These are phyloP conservation scores for Prototheca wickerhamii DNA, from an alignment of 163 green algal genomes.

Conservation along the genomic window DNA sequence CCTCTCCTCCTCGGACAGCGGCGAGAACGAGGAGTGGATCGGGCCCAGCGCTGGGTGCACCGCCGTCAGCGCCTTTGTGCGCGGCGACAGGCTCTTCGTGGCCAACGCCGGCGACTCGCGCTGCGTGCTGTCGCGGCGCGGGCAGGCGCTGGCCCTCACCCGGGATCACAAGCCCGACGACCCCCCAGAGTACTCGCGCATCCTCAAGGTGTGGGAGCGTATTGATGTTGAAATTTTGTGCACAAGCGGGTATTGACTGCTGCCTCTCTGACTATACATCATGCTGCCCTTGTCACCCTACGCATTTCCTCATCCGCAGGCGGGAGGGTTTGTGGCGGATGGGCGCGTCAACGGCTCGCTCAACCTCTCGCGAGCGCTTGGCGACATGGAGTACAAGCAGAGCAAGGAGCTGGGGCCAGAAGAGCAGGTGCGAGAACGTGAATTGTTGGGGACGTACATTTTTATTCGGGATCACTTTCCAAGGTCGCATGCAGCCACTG, in stretches of 20 bases:
- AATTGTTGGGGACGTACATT: neutral
- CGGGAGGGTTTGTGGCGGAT: conserved; percentile 76
- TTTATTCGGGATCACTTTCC: too few relatives aligned
- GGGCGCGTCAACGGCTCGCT: conserved; percentile 81
- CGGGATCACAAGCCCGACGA: conserved; percentile 71
- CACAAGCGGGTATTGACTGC: neutral
- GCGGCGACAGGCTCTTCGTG: conserved; percentile 38
- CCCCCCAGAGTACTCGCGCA: conserved; percentile 46
- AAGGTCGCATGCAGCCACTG: too few relatives aligned
- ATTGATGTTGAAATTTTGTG: too few relatives aligned
- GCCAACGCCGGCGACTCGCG: conserved; percentile 61
- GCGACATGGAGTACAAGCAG: conserved; percentile 83
- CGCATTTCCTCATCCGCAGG: conserved; percentile 38
- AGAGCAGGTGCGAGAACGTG: conserved; percentile 16
- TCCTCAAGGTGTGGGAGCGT: conserved; percentile 36
- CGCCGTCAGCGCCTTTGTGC: conserved; percentile 41
- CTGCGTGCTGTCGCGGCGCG: conserved; percentile 46
- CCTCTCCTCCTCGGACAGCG: neutral
- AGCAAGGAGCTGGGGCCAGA: conserved; percentile 25
- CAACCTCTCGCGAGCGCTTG: conserved; percentile 84
- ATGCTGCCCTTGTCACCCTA: neutral
- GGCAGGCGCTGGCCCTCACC: conserved; percentile 50
- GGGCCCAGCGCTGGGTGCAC: conserved; percentile 51
- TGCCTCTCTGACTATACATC: too few relatives aligned
- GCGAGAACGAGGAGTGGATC: neutral